Conservation (phyloP, 352 stramenopile genomes). For the Phytophthora sansomeana region DNA sequence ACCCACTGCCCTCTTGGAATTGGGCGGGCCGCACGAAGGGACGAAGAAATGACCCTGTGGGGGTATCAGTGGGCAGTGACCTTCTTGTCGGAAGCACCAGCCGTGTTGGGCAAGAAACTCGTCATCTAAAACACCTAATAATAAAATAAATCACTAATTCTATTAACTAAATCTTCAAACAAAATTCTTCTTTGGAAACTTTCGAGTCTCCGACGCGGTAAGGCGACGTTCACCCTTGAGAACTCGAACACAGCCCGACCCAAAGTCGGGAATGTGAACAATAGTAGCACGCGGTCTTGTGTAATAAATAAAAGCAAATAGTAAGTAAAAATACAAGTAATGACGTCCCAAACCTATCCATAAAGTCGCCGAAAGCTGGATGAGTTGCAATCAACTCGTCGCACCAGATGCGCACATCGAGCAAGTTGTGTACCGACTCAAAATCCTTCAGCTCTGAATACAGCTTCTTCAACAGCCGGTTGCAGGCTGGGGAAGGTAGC, state of each 20-base stretch:
- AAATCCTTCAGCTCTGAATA: neutral
- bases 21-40: no score
- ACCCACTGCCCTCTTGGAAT: neutral
- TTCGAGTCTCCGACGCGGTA: neutral
- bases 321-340: neutral
- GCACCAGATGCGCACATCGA: neutral
- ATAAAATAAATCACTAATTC: no score
- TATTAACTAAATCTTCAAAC: no score
- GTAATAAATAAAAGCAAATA: neutral
- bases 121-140: no score
- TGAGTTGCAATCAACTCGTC: neutral
- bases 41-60: no score
- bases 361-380: neutral
- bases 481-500: neutral
- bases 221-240: neutral
- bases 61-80: slow-evolving; percentile 85
- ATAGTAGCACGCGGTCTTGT: neutral
- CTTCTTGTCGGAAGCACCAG: slow-evolving; percentile 68
- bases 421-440: neutral
- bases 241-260: slow-evolving; percentile 3
- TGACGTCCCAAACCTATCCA: neutral
- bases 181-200: no score
- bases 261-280: neutral
- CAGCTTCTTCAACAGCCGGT: neutral
- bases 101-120: slow-evolving; percentile 50